These are phyloP conservation scores for Peniophora sp. DNA, from an alignment of 1,284 basidiomycete species.

Conservation along the genomic window DNA sequence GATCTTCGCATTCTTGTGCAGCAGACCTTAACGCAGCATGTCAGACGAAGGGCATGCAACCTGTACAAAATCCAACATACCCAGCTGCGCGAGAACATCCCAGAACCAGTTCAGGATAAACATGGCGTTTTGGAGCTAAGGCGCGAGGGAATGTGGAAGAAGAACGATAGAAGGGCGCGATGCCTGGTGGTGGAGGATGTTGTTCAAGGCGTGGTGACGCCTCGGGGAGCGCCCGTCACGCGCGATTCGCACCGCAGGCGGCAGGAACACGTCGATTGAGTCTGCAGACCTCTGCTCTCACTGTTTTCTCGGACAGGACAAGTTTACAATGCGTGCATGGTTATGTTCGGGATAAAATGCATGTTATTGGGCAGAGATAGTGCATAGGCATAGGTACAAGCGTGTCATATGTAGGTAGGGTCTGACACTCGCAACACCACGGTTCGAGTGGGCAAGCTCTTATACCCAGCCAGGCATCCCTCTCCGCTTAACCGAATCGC, in stretches of 20 bases:
- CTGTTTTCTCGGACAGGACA: no score
- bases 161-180: conserved; percentile 12
- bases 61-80: conserved; percentile 35
- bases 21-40: conserved; percentile 55
- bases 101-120: conserved; percentile 93
- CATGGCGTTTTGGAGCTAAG: conserved; percentile 41
- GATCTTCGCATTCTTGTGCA: conserved; percentile 99
- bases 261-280: no score
- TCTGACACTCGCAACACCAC: conserved; percentile 69
- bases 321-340: no score
- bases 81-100: conserved; percentile 87
- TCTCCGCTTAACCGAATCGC: conserved; percentile 74
- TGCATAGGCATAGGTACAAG: background rate
- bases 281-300: no score
- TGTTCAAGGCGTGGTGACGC: conserved; percentile 2
- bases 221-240: no score
- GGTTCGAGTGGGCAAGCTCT: conserved; percentile 46
- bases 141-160: conserved; percentile 8
- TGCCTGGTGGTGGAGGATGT: conserved; percentile 7
- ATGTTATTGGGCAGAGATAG: no score
- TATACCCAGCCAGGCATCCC: conserved; percentile 42
- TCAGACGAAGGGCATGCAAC: conserved; percentile 3
- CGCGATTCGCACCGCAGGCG: no score
- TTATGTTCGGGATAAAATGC: no score
- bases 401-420: conserved; percentile 52